Base-by-base conservation (phyloP, 2,329 filamentous ascomycete genomes). In the Nigrospora sphaerica region DNA sequence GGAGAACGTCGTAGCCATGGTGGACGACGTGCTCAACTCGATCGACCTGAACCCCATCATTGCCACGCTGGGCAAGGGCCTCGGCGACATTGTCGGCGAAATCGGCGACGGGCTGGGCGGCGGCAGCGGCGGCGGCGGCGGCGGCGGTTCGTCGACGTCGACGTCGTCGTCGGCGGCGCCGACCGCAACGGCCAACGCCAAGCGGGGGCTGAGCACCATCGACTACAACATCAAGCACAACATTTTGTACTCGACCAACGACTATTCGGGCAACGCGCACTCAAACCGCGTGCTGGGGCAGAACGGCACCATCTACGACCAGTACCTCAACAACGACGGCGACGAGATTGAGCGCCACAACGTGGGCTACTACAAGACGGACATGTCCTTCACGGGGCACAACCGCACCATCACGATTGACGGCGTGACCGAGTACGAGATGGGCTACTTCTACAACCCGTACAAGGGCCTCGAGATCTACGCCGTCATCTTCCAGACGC, bases 31-130 rank as follows among this genome's bases (percentile, higher is more conserved):
- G 4, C 68, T 83, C 18, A 65, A 70, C 46, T 78, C 74, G 28
- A 71, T 83, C 46, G 80, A 83, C 53, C 64, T 82, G 17, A 83
- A 83, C 55, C 79, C 79, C 32, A 65, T 81, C 48, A 65, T 81
- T 35, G 77, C 74, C 0, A 77, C 76, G 12, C 64, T 81, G 2
- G 75, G 77, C 19, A 65, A 74, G 39, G 68, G 68, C 18, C 59
- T 80, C 13, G 64, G 65, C 37, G 63, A 66, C 42, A 70, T 80
- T 47, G 66, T 78, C 52, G 71, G 74, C 58, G 65, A 62, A 32
- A 57, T 66, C 6, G 59, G 63, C 12, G 56, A 60, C n/a, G 49
- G 48, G 3, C 52, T 57, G 12, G 60, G 56, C 14, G 54, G 53
- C 32, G 49, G 49, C 33, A n/a, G 39, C 6, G 54, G 53, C 28